A percentile compares a stretch with the other conserved stretches of the same genome.
Evolutionary conservation across 73 alveolate species (phyloP).

Genomic region (Uronychia binucleata): DNA sequence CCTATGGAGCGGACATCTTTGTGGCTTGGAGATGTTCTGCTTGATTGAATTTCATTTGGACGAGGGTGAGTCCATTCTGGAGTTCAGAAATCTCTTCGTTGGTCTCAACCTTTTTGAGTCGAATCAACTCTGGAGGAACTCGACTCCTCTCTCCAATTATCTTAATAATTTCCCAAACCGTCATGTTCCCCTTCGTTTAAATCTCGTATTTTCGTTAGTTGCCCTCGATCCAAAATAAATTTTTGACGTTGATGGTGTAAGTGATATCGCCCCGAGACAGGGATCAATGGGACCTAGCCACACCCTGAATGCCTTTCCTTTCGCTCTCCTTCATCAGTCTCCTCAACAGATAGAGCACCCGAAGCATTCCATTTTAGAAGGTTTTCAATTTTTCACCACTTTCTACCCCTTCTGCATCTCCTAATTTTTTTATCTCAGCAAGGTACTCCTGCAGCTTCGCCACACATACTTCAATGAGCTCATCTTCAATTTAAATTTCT

Average conservation of each 20-base stretch:
- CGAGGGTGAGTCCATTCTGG: conserved; percentile 83
- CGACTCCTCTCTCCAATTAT: conserved; percentile 55
- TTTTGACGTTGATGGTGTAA: conserved; percentile 44
- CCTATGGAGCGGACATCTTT: background rate
- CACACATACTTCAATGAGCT: conserved; percentile 43
- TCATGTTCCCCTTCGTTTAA: conserved; percentile 44
- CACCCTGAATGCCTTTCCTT: conserved; percentile 81
- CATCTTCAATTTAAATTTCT: conserved; percentile 23
- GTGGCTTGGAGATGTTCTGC: conserved; percentile 39
- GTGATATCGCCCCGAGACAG: conserved; percentile 54
- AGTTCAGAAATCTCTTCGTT: conserved; percentile 65
- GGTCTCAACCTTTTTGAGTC: conserved; percentile 46
- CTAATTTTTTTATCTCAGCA: conserved; percentile 19
- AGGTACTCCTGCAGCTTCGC: background rate
- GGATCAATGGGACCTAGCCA: conserved; percentile 62
- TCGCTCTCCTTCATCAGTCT: conserved; percentile 78
- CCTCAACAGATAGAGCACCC: conserved; percentile 50
- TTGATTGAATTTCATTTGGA: conserved; percentile 65
- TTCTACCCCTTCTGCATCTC: background rate
- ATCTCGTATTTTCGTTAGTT: background rate
- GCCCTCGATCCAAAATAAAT: background rate
- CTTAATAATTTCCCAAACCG: conserved; percentile 85
- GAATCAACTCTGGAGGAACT: conserved; percentile 59
- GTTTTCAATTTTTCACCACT: too few species aligned
- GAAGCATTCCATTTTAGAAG: background rate